Evolutionary conservation across 148 eudicot genomes (phyloP).

Genomic region (Persicaria maculosa): DNA sequence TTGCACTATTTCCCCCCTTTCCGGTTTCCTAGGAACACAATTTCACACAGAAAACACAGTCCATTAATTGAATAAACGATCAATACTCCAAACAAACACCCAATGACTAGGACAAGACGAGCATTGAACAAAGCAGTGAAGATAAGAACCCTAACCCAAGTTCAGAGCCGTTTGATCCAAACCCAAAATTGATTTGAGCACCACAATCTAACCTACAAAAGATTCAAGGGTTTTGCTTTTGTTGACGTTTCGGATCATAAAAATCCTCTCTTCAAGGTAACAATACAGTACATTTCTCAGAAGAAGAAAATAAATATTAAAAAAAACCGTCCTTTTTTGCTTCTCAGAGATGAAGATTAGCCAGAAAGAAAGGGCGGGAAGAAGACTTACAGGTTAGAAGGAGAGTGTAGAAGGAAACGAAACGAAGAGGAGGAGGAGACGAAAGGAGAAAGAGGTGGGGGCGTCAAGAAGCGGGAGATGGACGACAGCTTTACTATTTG

Average conservation of each 20-base stretch:
- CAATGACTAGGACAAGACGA: background rate
- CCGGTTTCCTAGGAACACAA: background rate
- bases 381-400: background rate
- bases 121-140: background rate
- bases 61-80: background rate
- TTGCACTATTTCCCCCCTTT: background rate
- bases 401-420: background rate
- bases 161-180: background rate
- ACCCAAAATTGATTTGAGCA: background rate
- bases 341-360: background rate
- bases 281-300: background rate
- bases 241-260: background rate
- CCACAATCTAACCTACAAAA: background rate
- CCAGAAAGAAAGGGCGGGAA: background rate
- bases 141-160: background rate
- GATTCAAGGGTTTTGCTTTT: background rate
- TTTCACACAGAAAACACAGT: background rate
- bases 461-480: background rate
- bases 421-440: background rate
- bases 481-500: slow-evolving; percentile 1
- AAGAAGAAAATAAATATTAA: background rate
- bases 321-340: background rate
- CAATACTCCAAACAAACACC: background rate
- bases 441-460: background rate
- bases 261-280: background rate